Conservation (phyloP, 2,329 filamentous ascomycete species). For the Xylaria digitata region DNA sequence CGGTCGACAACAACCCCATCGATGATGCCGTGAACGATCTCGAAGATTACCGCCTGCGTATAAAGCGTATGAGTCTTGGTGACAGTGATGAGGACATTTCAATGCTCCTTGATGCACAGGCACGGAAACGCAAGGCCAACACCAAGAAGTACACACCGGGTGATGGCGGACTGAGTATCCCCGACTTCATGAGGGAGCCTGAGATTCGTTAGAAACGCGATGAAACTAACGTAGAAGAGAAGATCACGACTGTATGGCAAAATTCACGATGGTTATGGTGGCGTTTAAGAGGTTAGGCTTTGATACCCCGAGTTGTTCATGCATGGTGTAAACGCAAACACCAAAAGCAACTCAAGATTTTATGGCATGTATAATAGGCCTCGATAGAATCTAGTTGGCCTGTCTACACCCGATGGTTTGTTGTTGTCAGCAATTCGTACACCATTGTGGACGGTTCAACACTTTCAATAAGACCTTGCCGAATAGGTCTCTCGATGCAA, state of each 20-base stretch:
- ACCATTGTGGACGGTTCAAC: background rate
- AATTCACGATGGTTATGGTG: constrained; percentile 18
- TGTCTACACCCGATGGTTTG: background rate
- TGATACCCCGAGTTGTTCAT: constrained; percentile 35
- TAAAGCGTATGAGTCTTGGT: constrained; percentile 46
- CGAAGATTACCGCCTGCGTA: constrained; percentile 47
- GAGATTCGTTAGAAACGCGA: constrained; percentile 52
- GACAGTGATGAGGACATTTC: constrained; percentile 50
- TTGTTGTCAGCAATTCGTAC: background rate
- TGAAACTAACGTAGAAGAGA: constrained; percentile 6
- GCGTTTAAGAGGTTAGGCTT: constrained; percentile 32
- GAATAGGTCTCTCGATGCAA: background rate
- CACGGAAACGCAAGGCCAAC: constrained; percentile 47
- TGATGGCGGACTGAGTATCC: constrained; percentile 52
- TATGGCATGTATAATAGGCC: background rate
- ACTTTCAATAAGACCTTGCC: constrained; percentile 1
- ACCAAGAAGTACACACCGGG: constrained; percentile 47
- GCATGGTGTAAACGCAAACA: constrained; percentile 7
- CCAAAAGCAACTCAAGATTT: background rate
- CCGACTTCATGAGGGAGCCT: constrained; percentile 56
- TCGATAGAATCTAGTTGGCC: background rate
- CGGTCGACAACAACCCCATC: constrained; percentile 52
- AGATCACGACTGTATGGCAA: constrained; percentile 20
- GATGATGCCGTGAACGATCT: constrained; percentile 51
- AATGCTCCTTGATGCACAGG: constrained; percentile 49